Evolutionary conservation across 352 stramenopile species (phyloP).

Genomic region (Phytophthora colocasiae): DNA sequence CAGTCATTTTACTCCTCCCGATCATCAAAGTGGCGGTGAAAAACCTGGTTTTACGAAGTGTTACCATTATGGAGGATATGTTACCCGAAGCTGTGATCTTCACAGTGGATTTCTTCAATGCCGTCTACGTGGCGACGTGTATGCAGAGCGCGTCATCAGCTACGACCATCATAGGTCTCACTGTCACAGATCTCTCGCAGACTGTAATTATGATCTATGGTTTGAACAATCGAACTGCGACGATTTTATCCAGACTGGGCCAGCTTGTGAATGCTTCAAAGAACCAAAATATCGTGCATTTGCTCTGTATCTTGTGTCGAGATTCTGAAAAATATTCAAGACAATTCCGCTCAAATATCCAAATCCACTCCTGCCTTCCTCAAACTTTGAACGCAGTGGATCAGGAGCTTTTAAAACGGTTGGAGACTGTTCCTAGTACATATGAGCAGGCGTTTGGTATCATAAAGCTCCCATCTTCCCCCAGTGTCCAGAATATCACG

Average conservation of each 20-base stretch:
- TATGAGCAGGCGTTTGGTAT: background rate
- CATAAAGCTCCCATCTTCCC: slow-evolving; percentile 5
- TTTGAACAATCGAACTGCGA: slow-evolving; percentile 9
- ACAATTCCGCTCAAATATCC: background rate
- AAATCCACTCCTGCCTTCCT: slow-evolving; percentile 8
- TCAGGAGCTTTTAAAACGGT: background rate
- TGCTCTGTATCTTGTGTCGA: slow-evolving; percentile 7
- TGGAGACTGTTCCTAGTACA: slow-evolving; percentile 3
- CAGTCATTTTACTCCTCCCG: slow-evolving; percentile 14
- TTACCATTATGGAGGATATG: slow-evolving; percentile 18
- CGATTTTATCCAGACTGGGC: background rate
- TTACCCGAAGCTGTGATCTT: slow-evolving; percentile 31
- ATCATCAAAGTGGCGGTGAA: slow-evolving; percentile 14
- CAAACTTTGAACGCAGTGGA: background rate
- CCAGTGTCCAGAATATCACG: background rate
- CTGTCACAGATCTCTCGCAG: slow-evolving; percentile 14
- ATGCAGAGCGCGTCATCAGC: slow-evolving; percentile 23
- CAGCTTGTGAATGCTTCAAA: background rate
- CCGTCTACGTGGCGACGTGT: slow-evolving; percentile 23
- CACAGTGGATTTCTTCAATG: slow-evolving; percentile 30
- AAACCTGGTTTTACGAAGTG: slow-evolving; percentile 11
- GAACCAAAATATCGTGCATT: background rate
- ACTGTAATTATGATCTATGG: slow-evolving; percentile 12
- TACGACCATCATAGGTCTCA: slow-evolving; percentile 4
- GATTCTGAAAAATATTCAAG: background rate